Conservation (phyloP, 176 grass and related monocot genomes). For the Aegilops speltoides region DNA sequence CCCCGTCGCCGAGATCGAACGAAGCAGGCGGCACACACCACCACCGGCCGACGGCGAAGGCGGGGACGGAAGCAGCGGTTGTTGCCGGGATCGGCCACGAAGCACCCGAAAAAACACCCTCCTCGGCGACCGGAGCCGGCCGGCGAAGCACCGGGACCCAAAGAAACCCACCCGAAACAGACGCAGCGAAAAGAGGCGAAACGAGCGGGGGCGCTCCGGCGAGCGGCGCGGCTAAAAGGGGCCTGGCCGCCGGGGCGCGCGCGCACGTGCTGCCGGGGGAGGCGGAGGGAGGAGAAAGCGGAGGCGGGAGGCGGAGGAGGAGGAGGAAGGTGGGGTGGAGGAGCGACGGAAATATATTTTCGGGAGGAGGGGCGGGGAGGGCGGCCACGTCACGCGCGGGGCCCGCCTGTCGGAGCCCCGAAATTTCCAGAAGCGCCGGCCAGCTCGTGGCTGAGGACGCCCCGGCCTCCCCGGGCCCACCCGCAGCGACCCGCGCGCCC, state of each 20-base stretch:
- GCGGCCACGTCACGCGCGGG: conserved; percentile 47
- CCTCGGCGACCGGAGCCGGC: neutral
- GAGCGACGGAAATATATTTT: conserved; percentile 40
- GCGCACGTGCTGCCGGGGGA: neutral
- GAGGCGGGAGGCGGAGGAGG: neutral
- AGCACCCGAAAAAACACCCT: neutral
- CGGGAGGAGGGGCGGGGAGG: conserved; percentile 11
- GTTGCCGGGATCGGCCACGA: neutral
- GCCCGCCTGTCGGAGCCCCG: neutral
- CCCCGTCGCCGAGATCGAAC: neutral
- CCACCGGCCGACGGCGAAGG: neutral
- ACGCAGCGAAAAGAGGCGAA: neutral
- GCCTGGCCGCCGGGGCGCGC: neutral
- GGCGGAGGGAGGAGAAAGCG: neutral
- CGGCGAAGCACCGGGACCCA: neutral
- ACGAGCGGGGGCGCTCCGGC: neutral
- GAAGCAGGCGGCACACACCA: neutral
- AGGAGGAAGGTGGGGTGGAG: neutral
- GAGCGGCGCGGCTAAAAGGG: neutral
- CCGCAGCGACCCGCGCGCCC: neutral
- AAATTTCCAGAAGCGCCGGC: conserved; percentile 50
- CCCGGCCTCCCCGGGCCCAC: neutral
- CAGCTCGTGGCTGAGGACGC: conserved; percentile 45
- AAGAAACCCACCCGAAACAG: neutral
- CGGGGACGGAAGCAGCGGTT: neutral